Evolutionary conservation across 2,329 filamentous ascomycete species (phyloP).

Genomic region (Fusarium sp.): DNA sequence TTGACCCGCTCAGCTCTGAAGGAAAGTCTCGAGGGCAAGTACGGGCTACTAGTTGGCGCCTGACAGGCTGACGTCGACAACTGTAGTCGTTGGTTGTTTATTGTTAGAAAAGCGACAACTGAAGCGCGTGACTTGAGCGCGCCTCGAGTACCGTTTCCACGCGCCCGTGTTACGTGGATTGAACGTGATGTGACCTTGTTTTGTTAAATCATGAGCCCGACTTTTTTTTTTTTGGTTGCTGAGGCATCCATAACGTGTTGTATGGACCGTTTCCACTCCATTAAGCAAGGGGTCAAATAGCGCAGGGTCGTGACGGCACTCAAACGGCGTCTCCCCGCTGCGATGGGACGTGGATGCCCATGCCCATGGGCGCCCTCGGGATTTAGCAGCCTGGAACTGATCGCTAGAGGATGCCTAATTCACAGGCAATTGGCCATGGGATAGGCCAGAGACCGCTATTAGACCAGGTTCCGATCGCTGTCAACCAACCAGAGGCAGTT

Average conservation of each 20-base stretch:
- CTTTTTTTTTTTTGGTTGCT: constrained; percentile 39
- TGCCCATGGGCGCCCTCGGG: not conserved
- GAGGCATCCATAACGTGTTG: constrained; percentile 39
- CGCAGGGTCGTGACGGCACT: constrained; percentile 33
- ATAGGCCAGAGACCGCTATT: constrained; percentile 6
- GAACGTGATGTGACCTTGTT: constrained; percentile 38
- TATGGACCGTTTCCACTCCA: constrained; percentile 18
- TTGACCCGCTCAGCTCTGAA: constrained; percentile 25
- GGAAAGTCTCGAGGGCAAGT: constrained; percentile 26
- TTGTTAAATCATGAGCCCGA: constrained; percentile 33
- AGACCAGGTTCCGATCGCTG: constrained; percentile 18
- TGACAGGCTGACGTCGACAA: constrained; percentile 26
- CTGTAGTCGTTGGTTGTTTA: constrained; percentile 8
- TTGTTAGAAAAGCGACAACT: not conserved
- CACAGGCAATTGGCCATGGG: not conserved
- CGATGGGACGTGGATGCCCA: not conserved
- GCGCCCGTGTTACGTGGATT: constrained; percentile 30
- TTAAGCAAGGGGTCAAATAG: constrained; percentile 26
- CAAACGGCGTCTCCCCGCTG: constrained; percentile 25
- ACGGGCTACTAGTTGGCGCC: constrained; percentile 22
- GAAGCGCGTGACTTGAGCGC: constrained; percentile 36
- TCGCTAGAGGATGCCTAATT: constrained; percentile 32
- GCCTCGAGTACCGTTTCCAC: constrained; percentile 30
- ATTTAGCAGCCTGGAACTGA: constrained; percentile 27
- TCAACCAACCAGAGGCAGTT: constrained; percentile 31